Base-by-base conservation (phyloP, 495 filamentous ascomycete genomes). In the Neohortaea acidophila region DNA sequence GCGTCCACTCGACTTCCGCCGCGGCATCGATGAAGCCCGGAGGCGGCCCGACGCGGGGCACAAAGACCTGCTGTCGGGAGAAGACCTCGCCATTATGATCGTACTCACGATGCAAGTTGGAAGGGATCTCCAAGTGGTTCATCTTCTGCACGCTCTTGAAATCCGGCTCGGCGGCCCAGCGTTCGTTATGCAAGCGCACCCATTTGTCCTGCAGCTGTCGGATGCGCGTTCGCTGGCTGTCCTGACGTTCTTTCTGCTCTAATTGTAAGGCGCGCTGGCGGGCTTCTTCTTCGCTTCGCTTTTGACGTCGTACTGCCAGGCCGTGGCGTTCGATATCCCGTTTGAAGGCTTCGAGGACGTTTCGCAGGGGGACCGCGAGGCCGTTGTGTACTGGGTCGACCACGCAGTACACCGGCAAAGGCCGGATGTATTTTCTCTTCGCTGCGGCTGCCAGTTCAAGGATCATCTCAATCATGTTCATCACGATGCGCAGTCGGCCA, bases 11-110 rank as follows among this genome's bases (percentile, higher is more conserved):
- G 3, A 22, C 37, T 34, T 13, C 15, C 12, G 19, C 6, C 7
- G 47, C 42, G 2, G 26, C 25, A 18, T 36, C 36, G 0, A 41
- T 26, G 9, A 39, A 18, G 9, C 40, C 39, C n/a, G 36, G 41
- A 20, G 42, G 11, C 29, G 46, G 36, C 14, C 48, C 49, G 12
- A 39, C 15, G 2, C 54, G 51, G 7, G 45, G 35, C 0, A 20
- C 15, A 29, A 61, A 55, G 14, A 53, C 28, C 9, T 51, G 36
- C 9, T 45, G n/a, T 1, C 54, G 54, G 31, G 54, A 47, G 40
- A 59, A 58, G 0, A 21, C 37, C 30, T 46, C 36, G 44, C 43
- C 48, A 15, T 46, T 38, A 1, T 25, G 12, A 23, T 47, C 43
- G 7, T 3, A 4, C 15, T 46, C 48, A 3, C 15, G 4, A 14